Evolutionary conservation across 2,329 filamentous ascomycete species (phyloP).

Genomic region (Pestalotiopsis sp.): DNA sequence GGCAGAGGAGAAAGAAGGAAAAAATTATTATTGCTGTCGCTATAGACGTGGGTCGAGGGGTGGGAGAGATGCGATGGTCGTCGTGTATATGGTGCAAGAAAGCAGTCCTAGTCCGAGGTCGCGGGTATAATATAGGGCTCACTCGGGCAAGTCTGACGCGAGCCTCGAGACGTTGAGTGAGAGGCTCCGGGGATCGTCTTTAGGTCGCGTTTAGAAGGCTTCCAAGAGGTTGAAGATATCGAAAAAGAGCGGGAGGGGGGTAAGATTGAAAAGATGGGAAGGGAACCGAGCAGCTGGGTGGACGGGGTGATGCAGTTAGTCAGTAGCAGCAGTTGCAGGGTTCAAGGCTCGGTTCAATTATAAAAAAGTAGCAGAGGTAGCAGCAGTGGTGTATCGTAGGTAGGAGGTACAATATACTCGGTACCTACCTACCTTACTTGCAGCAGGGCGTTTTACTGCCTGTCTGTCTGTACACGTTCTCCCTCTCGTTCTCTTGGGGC

Average conservation of each 20-base stretch:
- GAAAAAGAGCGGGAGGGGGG: conserved; percentile 4
- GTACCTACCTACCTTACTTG: background rate
- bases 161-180: no score
- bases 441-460: no score
- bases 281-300: conserved; percentile 12
- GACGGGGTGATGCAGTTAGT: conserved; percentile 13
- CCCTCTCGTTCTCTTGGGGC: background rate
- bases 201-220: background rate
- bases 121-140: no score
- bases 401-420: background rate
- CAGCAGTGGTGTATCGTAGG: background rate
- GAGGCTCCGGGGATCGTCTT: background rate
- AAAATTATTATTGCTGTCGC: no score
- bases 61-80: no score
- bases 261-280: background rate
- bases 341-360: background rate
- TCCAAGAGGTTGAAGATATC: conserved; percentile 1
- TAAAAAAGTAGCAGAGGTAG: background rate
- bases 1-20: no score
- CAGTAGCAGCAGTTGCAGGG: background rate
- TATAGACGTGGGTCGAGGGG: no score
- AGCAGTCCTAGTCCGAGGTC: background rate
- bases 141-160: no score
- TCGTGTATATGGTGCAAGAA: no score
- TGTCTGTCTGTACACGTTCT: no score